Evolutionary conservation across 306 rosid species (phyloP).

Genomic region (Fragaria nilgerrensis): DNA sequence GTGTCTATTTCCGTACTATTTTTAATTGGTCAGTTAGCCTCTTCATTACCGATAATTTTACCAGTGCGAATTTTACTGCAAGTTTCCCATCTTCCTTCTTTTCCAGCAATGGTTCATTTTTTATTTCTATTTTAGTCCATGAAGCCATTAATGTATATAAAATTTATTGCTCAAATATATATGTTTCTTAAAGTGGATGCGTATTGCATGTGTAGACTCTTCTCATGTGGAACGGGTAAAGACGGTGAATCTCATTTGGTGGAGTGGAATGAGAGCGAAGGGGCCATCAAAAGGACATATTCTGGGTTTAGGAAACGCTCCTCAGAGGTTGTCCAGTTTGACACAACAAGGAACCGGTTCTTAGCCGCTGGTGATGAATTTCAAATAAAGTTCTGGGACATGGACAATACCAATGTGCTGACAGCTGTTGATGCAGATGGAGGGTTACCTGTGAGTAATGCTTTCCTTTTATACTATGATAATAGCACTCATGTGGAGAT

Average conservation of each 20-base stretch:
- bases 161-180: conserved; percentile 7
- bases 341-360: conserved; percentile 46
- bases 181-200: neutral
- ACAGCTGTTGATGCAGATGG: conserved; percentile 44
- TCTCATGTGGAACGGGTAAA: conserved; percentile 48
- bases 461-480: neutral
- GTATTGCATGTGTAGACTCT: conserved; percentile 28
- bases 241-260: conserved; percentile 50
- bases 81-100: neutral
- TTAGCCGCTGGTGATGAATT: conserved; percentile 48
- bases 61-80: neutral
- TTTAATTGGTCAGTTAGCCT: neutral
- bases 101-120: neutral
- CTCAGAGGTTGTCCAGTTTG: conserved; percentile 46
- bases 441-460: conserved; percentile 37
- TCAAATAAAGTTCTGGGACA: conserved; percentile 52
- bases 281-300: conserved; percentile 45
- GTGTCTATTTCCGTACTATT: neutral
- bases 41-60: neutral
- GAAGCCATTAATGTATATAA: neutral
- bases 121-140: neutral
- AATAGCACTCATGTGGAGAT: neutral
- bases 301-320: conserved; percentile 42
- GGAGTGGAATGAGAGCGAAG: conserved; percentile 53
- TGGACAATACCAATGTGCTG: conserved; percentile 36